phyloP scores from a whole-genome alignment of 345 rosid genomes.

The Zanthoxylum bungeanum region DNA sequence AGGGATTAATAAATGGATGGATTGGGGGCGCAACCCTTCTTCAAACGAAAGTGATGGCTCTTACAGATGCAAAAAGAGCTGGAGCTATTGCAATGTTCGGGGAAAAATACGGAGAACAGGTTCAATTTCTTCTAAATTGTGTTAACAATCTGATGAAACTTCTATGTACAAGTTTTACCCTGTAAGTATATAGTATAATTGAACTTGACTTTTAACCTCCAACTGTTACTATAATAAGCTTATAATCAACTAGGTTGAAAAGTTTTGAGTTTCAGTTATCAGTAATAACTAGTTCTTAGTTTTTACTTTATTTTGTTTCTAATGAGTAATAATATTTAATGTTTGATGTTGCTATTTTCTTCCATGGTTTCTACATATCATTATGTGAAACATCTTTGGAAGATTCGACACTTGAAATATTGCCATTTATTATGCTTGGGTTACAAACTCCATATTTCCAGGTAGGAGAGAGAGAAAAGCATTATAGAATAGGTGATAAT shows the following conservation, averaged over 20 bases:
- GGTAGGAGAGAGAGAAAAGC: background rate
- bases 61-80: slow-evolving; percentile 70
- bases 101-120: slow-evolving; percentile 94
- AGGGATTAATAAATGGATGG: slow-evolving; percentile 75
- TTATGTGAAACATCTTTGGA: background rate
- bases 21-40: slow-evolving; percentile 71
- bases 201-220: background rate
- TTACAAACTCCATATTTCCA: background rate
- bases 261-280: background rate
- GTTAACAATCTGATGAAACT: background rate
- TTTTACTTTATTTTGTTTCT: background rate
- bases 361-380: background rate
- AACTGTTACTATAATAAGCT: background rate
- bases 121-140: slow-evolving; percentile 20
- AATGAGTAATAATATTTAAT: background rate
- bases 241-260: background rate
- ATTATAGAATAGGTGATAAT: background rate
- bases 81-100: slow-evolving; percentile 99
- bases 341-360: background rate
- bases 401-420: background rate
- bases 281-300: background rate
- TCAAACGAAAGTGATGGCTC: slow-evolving; percentile 81
- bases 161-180: background rate
- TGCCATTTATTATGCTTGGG: background rate
- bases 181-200: background rate